Conservation (phyloP, 306 rosid genomes). For the Pachyrhizus erosus region DNA sequence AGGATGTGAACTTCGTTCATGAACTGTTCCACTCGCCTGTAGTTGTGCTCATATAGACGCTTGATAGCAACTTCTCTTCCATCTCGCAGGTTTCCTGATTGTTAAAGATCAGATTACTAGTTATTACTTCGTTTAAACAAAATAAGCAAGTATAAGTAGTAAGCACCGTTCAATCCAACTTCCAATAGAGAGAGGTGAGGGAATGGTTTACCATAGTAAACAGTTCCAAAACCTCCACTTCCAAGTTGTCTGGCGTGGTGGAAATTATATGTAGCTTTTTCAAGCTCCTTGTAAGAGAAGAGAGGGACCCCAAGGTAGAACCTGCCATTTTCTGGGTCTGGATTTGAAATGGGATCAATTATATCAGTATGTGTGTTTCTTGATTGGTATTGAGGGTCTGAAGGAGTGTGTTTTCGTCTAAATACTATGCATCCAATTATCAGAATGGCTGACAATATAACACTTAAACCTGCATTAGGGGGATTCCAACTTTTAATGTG, state of each 20-base stretch:
- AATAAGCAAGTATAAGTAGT: neutral
- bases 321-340: slow-evolving; percentile 32
- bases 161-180: too few species aligned
- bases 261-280: slow-evolving; percentile 70
- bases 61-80: slow-evolving; percentile 83
- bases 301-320: slow-evolving; percentile 43
- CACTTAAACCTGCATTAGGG: slow-evolving; percentile 38
- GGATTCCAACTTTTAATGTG: neutral
- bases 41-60: slow-evolving; percentile 62
- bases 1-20: slow-evolving; percentile 69
- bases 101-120: neutral
- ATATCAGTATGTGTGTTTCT: neutral
- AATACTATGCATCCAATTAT: slow-evolving; percentile 18
- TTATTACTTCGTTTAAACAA: neutral
- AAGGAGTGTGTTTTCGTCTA: slow-evolving; percentile 14
- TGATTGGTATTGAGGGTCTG: slow-evolving; percentile 19
- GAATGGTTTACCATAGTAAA: slow-evolving; percentile 50
- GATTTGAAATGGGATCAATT: slow-evolving; percentile 2
- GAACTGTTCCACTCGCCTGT: slow-evolving; percentile 62
- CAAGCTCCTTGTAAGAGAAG: slow-evolving; percentile 55
- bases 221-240: slow-evolving; percentile 59
- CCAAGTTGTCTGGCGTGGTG: slow-evolving; percentile 60
- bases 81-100: slow-evolving; percentile 71
- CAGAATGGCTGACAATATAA: slow-evolving; percentile 22
- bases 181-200: too few species aligned